Base-by-base conservation (phyloP, 2,329 filamentous ascomycete species). In the Clarireedia homoeocarpa region DNA sequence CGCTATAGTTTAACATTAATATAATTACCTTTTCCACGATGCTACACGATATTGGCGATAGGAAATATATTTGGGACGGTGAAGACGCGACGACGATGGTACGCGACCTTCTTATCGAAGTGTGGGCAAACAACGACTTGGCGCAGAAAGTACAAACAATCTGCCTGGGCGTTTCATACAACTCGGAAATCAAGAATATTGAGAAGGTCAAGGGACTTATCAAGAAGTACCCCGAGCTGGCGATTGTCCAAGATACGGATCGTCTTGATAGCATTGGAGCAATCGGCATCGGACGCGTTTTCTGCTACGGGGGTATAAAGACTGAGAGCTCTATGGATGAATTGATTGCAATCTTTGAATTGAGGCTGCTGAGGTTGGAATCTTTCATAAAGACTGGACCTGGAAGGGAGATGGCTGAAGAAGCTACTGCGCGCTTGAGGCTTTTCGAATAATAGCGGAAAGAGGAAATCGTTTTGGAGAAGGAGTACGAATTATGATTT, bases 161-260 rank as follows among this genome's bases (percentile, higher is more conserved):
- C 56, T 89, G 86, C 62, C 78, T 83, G 7, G 82, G 87, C 53
- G 89, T 96, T 17, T 89, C 87, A 60, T 96, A 89, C 74, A 85
- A 82, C 3, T 78, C 80, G 61, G 91, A 96, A 71, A 75, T 81
- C 49, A 81, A 80, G 64, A 77, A 91, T 65, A 83, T 84, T 1
- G 71, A 71, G 5, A 71, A 73, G 14, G 83, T 89, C 6, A 71
- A 71, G n/a, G 71, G 73, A 1, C 75, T 91, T n/a, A 75, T 95
- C n/a, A 69, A 68, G 5, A 67, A 72, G 30, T 75, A 88, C 68
- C 89, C 89, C 1, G 89, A 94, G 70, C 74, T 94, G 36, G 90
- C 82, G 0, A 81, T 95, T 48, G 90, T 96, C 34, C 91, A 96
- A 72, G 92, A 96, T 71, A 91, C 91, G 4, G 92, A 96, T 73